Evolutionary conservation across 768 basidiomycete species (phyloP).

Genomic region (Gymnopilus junonius): DNA sequence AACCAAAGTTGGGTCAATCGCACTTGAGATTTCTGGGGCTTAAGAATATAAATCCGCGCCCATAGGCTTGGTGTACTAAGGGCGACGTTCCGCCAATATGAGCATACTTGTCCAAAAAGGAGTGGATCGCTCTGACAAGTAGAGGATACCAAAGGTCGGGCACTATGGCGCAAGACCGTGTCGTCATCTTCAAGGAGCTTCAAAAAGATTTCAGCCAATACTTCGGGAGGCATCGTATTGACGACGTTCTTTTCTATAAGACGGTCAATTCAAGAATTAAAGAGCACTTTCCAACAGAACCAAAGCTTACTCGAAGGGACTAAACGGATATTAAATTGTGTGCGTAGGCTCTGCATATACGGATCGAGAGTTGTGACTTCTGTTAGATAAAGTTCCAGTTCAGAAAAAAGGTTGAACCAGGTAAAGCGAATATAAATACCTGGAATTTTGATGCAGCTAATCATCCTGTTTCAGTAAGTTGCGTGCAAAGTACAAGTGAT

Average conservation of each 20-base stretch:
- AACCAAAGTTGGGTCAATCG: slow-evolving; percentile 16
- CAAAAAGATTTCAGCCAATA: not conserved
- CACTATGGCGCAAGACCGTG: not conserved
- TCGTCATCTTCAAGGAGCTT: slow-evolving; percentile 3
- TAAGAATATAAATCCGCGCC: slow-evolving; percentile 17
- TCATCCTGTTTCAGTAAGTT: not conserved
- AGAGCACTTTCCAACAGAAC: not conserved
- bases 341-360: not conserved
- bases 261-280: not conserved
- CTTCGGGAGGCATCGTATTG: not conserved
- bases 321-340: not conserved
- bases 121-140: slow-evolving; percentile 11
- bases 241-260: not conserved
- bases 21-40: slow-evolving; percentile 12
- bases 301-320: not conserved
- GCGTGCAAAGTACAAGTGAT: not conserved
- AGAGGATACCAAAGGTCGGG: not conserved
- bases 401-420: too few relatives aligned
- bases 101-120: slow-evolving; percentile 23
- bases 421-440: not conserved
- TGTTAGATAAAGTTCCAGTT: not conserved
- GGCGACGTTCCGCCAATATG: slow-evolving; percentile 20
- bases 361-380: not conserved
- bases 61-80: slow-evolving; percentile 16
- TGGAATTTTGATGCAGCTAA: not conserved